These are phyloP conservation scores for Hygrophila difformis DNA, from an alignment of 257 asterid species.

Conservation along the genomic window DNA sequence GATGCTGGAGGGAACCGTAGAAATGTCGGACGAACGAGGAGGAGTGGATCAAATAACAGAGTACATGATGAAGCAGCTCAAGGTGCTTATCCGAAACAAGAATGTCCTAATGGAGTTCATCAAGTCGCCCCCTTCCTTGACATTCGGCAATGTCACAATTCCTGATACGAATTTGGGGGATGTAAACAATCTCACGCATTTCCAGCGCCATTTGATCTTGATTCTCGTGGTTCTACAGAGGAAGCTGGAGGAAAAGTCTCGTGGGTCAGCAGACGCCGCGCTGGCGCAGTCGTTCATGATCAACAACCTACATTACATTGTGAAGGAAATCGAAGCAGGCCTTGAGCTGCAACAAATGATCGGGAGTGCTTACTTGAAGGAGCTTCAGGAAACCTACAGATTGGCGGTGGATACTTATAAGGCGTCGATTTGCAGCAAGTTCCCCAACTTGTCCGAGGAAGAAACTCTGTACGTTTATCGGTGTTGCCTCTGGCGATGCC, in stretches of 20 bases:
- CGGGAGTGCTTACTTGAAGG: conserved; percentile 16
- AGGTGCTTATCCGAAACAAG: conserved; percentile 18
- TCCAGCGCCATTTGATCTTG: conserved; percentile 30
- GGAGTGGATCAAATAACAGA: conserved; percentile 18
- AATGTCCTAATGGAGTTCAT: conserved; percentile 17
- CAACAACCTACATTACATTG: conserved; percentile 31
- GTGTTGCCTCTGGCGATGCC: too few relatives aligned
- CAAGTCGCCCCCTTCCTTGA: conserved; percentile 20
- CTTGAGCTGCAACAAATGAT: conserved; percentile 22
- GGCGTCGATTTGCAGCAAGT: conserved; percentile 17
- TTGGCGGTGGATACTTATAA: conserved; percentile 10
- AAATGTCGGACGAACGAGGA: conserved; percentile 17
- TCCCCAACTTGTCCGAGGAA: conserved; percentile 23
- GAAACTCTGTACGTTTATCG: conserved; percentile 18
- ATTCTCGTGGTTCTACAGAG: conserved; percentile 20
- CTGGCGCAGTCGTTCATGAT: conserved; percentile 26
- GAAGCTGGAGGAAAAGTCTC: conserved; percentile 19
- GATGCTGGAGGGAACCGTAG: conserved; percentile 13
- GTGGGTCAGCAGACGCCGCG: conserved; percentile 9
- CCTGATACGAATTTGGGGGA: conserved; percentile 17
- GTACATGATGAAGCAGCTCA: conserved; percentile 18
- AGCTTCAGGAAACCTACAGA: conserved; percentile 5
- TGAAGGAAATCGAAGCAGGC: conserved; percentile 18
- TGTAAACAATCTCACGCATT: neutral
- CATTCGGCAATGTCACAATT: conserved; percentile 9